Conservation (phyloP, 1,139 yeast genomes). For the Scheffersomyces illinoinensis region DNA sequence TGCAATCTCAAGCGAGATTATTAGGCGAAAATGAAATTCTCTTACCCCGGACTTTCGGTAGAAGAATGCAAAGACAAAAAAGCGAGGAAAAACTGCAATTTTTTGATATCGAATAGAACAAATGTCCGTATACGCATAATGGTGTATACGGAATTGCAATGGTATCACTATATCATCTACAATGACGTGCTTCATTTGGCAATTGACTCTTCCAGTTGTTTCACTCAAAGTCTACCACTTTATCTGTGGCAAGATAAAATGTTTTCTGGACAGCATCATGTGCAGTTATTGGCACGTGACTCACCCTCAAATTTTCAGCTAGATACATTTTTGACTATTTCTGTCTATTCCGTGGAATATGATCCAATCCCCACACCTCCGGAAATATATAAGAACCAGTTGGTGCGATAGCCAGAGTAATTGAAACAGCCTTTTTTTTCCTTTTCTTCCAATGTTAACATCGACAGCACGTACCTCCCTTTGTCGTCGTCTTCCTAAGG, state of each 20-base stretch:
- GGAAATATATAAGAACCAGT: not conserved
- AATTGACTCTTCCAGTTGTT: not conserved
- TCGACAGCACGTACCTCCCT: not conserved
- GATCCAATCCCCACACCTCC: not conserved
- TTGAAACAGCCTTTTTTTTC: not conserved
- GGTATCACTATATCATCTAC: not conserved
- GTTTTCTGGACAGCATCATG: not conserved
- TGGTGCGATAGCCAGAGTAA: not conserved
- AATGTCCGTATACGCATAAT: not conserved
- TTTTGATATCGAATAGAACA: not conserved
- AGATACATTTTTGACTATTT: not conserved
- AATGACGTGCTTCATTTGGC: not conserved
- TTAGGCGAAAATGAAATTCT: not conserved
- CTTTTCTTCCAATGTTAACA: not conserved
- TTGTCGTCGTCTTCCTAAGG: not conserved
- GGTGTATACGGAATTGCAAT: not conserved
- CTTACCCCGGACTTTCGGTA: not conserved
- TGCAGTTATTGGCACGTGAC: not conserved
- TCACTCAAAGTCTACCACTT: not conserved
- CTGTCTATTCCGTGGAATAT: not conserved
- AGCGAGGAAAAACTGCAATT: not conserved
- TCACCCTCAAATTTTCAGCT: not conserved
- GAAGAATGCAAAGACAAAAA: not conserved
- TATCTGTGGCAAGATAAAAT: too few relatives aligned
- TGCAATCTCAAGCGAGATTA: not conserved